Conservation (phyloP, 139 green algal genomes). For the Bryopsis sp. region DNA sequence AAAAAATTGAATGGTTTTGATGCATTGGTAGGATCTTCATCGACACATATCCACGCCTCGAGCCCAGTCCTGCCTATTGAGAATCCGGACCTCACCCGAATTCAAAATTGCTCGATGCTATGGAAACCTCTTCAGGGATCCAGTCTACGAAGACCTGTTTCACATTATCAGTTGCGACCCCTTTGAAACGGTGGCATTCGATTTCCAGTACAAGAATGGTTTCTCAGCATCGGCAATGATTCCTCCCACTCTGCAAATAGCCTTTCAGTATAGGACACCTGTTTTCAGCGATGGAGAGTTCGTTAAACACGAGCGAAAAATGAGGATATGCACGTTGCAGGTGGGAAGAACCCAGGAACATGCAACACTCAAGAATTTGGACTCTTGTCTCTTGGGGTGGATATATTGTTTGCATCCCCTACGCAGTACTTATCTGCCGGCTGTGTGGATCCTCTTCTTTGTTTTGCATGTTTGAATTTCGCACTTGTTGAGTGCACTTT, state of each 20-base stretch:
- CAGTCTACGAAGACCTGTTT: conserved; percentile 59
- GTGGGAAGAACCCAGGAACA: too few species aligned
- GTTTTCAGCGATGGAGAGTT: conserved; percentile 16
- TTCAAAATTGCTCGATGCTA: conserved; percentile 54
- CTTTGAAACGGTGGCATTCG: conserved; percentile 57
- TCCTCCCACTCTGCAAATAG: conserved; percentile 49
- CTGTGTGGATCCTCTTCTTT: too few species aligned
- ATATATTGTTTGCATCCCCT: too few species aligned
- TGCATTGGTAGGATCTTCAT: conserved; percentile 68
- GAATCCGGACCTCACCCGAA: conserved; percentile 58
- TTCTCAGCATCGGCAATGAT: conserved; percentile 6
- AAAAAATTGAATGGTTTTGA: too few species aligned
- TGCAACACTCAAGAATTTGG: too few species aligned
- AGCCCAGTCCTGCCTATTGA: conserved; percentile 54
- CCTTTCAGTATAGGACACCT: conserved; percentile 63
- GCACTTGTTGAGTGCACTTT: too few species aligned
- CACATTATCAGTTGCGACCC: conserved; percentile 55
- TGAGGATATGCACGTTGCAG: background rate
- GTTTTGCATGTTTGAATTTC: too few species aligned
- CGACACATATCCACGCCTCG: conserved; percentile 45
- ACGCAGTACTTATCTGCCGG: too few species aligned
- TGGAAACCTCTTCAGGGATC: conserved; percentile 51
- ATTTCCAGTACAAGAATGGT: conserved; percentile 42
- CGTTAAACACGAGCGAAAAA: background rate
- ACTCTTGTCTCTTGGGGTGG: too few species aligned